Evolutionary conservation across 2,329 filamentous ascomycete species (phyloP), one percentile per base, ranked within the genome.

Genomic region (Colletotrichum liaoningense): DNA sequence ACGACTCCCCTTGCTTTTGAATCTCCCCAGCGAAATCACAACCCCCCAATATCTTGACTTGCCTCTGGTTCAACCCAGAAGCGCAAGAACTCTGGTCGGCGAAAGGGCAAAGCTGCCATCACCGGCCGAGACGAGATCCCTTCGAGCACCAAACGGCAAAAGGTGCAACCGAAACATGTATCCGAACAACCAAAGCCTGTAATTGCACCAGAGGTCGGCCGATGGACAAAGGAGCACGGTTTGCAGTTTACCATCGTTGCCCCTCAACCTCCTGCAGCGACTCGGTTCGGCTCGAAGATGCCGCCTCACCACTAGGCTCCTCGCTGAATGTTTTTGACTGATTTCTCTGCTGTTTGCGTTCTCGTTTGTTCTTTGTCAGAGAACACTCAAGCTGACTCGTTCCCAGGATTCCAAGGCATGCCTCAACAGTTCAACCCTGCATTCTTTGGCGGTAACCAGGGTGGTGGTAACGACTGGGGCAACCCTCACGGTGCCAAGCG

Each of bases 401-500:
- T 42, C 54, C 4, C 77, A 88, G 91, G 89, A 56, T 95, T 95
- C 82, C 90, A 91, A 83, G 90, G 88, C 73, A 91, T 92, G 85
- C 90, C 90, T 79, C 88, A 89, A 67, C 90, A 92, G 78, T 96
- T 95, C 83, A 94, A 93, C 79, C 90, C 92, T 49, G 90, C 88
- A 71, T 95, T 95, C 84, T 96, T 95, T 81, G 86, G 86, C 68
- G 84, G 84, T 63, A 84, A 87, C 77, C 88, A 88, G 75, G 82
- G 83, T 54, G 85, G 83, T 60, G 84, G 83, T 68, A 84, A 91
- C 71, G 92, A 92, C 68, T 91, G 91, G 83, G 94, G 93, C 87
- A 96, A 96, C 79, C 94, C 94, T 6, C 94, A 96, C 77, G 93
- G 93, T 35, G 91, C 92, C 4, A 97, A 97, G 85, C 88, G 94